Evolutionary conservation across 2,329 filamentous ascomycete species (phyloP).

Genomic region (Fusarium siculi): DNA sequence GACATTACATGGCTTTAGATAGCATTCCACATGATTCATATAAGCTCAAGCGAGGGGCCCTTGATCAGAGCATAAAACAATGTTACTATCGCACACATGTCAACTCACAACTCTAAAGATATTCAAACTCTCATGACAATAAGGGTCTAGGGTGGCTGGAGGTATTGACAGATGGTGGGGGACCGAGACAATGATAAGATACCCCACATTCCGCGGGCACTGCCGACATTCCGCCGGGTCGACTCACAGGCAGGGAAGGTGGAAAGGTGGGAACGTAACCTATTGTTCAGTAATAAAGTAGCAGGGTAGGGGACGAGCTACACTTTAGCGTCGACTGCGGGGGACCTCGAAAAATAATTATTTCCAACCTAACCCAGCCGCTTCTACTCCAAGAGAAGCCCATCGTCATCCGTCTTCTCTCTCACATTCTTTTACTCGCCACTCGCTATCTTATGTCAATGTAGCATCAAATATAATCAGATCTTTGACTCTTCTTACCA

Average conservation of each 20-base stretch:
- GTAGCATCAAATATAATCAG: conserved; percentile 36
- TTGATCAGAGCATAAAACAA: too few relatives aligned
- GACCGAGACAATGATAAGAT: conserved; percentile 35
- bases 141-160: conserved; percentile 26
- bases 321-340: conserved; percentile 36
- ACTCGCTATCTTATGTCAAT: conserved; percentile 38
- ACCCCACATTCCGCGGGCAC: conserved; percentile 27
- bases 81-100: background rate
- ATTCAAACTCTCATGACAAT: background rate
- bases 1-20: background rate
- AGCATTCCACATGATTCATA: too few relatives aligned
- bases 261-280: background rate
- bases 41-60: rapidly evolving
- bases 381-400: conserved; percentile 6
- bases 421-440: background rate
- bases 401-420: conserved; percentile 17
- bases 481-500: background rate
- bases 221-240: conserved; percentile 15
- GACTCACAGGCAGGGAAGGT: background rate
- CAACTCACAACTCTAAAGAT: background rate
- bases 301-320: conserved; percentile 39
- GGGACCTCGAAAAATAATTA: conserved; percentile 42
- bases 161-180: conserved; percentile 9
- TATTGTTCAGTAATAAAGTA: conserved; percentile 13
- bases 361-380: conserved; percentile 28